These are phyloP conservation scores for Botrytis tulipae DNA, from an alignment of 2,329 filamentous ascomycete genomes.

Conservation along the genomic window DNA sequence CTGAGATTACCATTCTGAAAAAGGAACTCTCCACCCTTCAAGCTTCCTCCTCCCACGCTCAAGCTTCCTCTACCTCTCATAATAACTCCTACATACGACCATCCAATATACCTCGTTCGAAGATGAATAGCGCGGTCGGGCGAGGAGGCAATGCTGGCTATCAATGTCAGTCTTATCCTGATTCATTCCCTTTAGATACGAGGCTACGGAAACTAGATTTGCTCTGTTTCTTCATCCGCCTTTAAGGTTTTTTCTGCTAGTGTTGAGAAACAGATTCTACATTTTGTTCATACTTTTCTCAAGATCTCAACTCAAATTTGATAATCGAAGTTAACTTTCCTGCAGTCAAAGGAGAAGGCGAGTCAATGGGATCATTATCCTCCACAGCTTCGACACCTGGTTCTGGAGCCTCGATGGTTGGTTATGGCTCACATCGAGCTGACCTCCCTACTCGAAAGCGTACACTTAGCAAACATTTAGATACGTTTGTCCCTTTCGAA, in stretches of 20 bases:
- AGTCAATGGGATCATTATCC: constrained; percentile 13
- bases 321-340: neutral
- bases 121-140: neutral
- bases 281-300: neutral
- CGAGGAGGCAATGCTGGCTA: neutral
- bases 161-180: constrained; percentile 13
- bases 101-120: neutral
- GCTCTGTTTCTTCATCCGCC: neutral
- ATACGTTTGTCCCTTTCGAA: constrained; percentile 26
- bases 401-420: constrained; percentile 25
- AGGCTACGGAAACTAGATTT: neutral
- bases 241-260: neutral
- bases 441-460: constrained; percentile 36
- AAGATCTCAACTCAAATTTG: neutral
- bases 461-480: constrained; percentile 33
- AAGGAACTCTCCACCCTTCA: neutral
- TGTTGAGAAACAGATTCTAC: no score
- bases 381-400: constrained; percentile 33
- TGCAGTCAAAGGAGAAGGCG: constrained; percentile 13
- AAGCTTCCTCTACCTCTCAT: neutral
- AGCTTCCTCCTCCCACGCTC: neutral
- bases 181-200: neutral
- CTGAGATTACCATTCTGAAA: neutral
- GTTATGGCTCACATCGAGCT: constrained; percentile 25
- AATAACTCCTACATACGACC: neutral